Evolutionary conservation across 2,329 filamentous ascomycete species (phyloP).

Genomic region (Elsinoe perseae): DNA sequence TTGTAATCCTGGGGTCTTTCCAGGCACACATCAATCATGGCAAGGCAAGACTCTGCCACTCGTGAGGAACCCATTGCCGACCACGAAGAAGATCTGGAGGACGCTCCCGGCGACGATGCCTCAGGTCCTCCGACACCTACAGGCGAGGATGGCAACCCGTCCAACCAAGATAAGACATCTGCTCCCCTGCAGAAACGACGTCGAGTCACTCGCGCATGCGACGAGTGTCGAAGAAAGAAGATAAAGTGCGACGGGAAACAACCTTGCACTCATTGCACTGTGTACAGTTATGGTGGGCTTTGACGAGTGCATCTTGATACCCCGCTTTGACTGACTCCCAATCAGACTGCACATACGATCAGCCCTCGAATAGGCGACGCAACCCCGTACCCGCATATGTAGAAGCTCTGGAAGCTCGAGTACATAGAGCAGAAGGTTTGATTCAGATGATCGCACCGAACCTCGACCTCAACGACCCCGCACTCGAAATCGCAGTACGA

Average conservation of each 20-base stretch:
- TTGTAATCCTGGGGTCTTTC: not conserved
- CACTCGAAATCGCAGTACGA: slow-evolving; percentile 62
- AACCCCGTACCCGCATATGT: slow-evolving; percentile 91
- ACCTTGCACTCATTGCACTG: slow-evolving; percentile 78
- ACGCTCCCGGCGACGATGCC: slow-evolving; percentile 3
- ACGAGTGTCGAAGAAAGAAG: slow-evolving; percentile 69
- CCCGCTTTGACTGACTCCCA: slow-evolving; percentile 9
- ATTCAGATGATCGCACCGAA: slow-evolving; percentile 74
- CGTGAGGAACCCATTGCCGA: slow-evolving; percentile 6
- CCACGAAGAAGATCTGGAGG: slow-evolving; percentile 12
- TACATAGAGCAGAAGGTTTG: slow-evolving; percentile 75
- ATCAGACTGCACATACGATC: slow-evolving; percentile 87
- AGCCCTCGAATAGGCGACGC: slow-evolving; percentile 81
- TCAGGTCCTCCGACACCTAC: slow-evolving; percentile 17
- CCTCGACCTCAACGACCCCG: slow-evolving; percentile 76
- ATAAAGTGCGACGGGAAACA: slow-evolving; percentile 50
- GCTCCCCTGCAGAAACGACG: slow-evolving; percentile 53
- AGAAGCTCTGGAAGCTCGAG: slow-evolving; percentile 73
- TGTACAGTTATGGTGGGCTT: slow-evolving; percentile 87
- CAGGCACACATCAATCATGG: not conserved
- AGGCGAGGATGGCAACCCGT: slow-evolving; percentile 23
- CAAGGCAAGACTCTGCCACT: slow-evolving; percentile 3
- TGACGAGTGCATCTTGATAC: not conserved
- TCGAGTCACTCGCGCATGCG: slow-evolving; percentile 81
- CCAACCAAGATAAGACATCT: slow-evolving; percentile 21